Evolutionary conservation across 2,329 filamentous ascomycete species (phyloP).

Genomic region (Pseudogymnoascus sp.): DNA sequence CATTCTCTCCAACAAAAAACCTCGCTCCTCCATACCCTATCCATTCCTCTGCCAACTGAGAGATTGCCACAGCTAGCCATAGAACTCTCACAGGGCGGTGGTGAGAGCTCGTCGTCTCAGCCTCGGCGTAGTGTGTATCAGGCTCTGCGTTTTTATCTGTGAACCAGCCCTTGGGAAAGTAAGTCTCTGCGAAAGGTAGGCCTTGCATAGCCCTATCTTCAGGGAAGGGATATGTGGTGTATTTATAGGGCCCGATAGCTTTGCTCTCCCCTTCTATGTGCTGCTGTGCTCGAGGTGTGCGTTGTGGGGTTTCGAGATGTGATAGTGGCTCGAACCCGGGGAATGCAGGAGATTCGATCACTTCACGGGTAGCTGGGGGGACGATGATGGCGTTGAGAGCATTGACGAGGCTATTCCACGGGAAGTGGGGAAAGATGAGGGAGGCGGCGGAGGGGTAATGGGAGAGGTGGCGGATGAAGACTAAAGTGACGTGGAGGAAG

Average conservation of each 20-base stretch:
- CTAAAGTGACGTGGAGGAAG: slow-evolving; percentile 24
- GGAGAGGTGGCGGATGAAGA: slow-evolving; percentile 22
- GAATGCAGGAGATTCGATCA: slow-evolving; percentile 7
- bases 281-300: background rate
- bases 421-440: slow-evolving; percentile 19
- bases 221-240: slow-evolving; percentile 22
- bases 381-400: slow-evolving; percentile 23
- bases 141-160: slow-evolving; percentile 22
- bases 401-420: slow-evolving; percentile 20
- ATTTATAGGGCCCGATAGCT: slow-evolving; percentile 19
- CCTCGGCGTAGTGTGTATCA: slow-evolving; percentile 21
- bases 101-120: background rate
- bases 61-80: background rate
- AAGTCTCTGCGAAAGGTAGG: slow-evolving; percentile 18
- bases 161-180: slow-evolving; percentile 24
- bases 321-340: too few relatives aligned
- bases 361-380: background rate
- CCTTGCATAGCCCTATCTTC: slow-evolving; percentile 27
- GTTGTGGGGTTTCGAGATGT: background rate
- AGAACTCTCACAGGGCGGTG: background rate
- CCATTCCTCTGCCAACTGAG: background rate
- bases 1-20: too few relatives aligned
- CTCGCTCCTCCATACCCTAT: background rate
- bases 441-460: slow-evolving; percentile 18
- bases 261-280: slow-evolving; percentile 19